Conservation (phyloP, 2,329 filamentous ascomycete genomes). For the Alternaria triticina region DNA sequence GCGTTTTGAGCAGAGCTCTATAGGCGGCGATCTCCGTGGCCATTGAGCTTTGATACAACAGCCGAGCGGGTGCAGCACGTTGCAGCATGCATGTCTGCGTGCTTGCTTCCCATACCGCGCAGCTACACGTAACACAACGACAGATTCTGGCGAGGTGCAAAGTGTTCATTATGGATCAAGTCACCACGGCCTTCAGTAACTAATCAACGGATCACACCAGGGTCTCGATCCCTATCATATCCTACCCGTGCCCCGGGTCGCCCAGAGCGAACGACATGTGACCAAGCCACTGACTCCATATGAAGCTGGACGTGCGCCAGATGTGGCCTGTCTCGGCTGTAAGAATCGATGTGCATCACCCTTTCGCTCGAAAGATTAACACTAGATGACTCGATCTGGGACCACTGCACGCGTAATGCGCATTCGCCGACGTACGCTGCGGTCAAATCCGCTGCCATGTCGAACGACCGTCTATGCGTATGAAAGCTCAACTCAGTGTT, state of each 20-base stretch:
- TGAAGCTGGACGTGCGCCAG: neutral
- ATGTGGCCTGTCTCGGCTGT: neutral
- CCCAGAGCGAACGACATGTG: neutral
- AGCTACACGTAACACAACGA: constrained; percentile 9
- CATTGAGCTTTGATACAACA: neutral
- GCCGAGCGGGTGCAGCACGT: neutral
- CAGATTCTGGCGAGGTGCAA: neutral
- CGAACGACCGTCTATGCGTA: neutral
- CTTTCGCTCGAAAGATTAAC: neutral
- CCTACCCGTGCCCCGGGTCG: neutral
- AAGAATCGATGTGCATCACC: constrained; percentile 1
- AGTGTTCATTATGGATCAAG: neutral
- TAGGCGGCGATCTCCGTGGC: neutral
- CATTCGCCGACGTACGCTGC: neutral
- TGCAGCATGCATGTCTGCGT: constrained; percentile 22
- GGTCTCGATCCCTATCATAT: neutral
- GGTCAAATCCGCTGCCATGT: neutral
- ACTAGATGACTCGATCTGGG: neutral
- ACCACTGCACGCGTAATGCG: neutral
- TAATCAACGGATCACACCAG: neutral
- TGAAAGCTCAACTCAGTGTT: neutral
- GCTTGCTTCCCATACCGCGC: constrained; percentile 7
- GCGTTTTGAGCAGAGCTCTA: neutral
- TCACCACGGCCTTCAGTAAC: constrained; percentile 3
- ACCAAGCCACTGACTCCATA: neutral